Base-by-base conservation (phyloP, 139 green algal species). In the Chlorella sp. region DNA sequence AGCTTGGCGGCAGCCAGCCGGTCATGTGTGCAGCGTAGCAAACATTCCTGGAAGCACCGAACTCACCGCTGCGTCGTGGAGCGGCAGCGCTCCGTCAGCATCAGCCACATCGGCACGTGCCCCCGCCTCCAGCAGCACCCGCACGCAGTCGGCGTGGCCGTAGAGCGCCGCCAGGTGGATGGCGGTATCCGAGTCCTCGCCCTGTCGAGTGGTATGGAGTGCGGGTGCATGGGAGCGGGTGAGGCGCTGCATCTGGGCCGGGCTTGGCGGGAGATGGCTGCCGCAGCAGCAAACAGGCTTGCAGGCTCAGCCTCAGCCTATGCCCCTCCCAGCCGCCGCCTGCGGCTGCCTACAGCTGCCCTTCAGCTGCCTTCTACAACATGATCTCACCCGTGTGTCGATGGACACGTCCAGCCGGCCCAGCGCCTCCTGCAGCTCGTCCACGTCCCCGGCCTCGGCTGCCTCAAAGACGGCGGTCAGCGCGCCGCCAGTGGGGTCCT, bases 151-250 rank as follows among this genome's bases (percentile, higher is more conserved):
- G 30, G 81, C 25, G 32, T 85, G 74, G 28, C 87, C 87, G 51
- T 88, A 88, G 39, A 90, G 68, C 23, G 82, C 25, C 1, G 87
- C 87, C 9, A 90, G 81, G 74, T 90, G 87, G 5, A 90, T 72
- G 34, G 82, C 55, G 0, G 82, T 86, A 76, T 90, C 87, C 23
- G 75, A 62, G 39, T 86, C 75, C 13, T 17, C 63, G 28, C 78
- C 78, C 72, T 86, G 81, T 44, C 39, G 23, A 44, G 7, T 16
- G 39, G 32, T 21, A 11, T 21, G 38, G 17, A 56, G 15, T 17
- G n/a, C n/a, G n/a, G n/a, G n/a, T n/a, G n/a, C n/a, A n/a, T n/a
- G n/a, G n/a, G n/a, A n/a, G n/a, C n/a, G n/a, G n/a, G n/a, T n/a
- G n/a, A n/a, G n/a, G n/a, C n/a, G n/a, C n/a, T n/a, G n/a, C n/a